Conservation (phyloP, 1,284 basidiomycete species). For the Apiotrichum porosum region DNA sequence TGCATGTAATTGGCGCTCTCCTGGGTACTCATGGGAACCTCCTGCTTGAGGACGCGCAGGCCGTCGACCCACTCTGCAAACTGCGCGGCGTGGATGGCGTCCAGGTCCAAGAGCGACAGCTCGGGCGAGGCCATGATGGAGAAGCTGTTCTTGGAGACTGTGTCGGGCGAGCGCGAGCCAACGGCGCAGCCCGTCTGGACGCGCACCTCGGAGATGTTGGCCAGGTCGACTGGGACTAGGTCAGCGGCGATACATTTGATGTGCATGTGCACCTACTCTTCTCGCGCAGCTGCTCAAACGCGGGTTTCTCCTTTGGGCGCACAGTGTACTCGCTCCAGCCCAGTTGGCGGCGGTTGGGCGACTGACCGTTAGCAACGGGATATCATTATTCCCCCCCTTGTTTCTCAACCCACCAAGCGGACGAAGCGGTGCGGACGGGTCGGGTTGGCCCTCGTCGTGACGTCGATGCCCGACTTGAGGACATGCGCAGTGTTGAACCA, state of each 20-base stretch:
- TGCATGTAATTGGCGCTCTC: constrained; percentile 77
- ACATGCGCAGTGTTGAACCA: constrained; percentile 44
- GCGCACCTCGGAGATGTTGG: constrained; percentile 69
- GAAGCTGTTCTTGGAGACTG: constrained; percentile 67
- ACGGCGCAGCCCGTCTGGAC: constrained; percentile 65
- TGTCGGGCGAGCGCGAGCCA: constrained; percentile 49
- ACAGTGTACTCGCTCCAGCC: constrained; percentile 38
- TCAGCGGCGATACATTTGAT: neutral
- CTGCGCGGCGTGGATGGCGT: constrained; percentile 74
- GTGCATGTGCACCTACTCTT: constrained; percentile 57
- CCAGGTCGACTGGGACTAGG: constrained; percentile 58
- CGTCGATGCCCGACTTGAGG: constrained; percentile 23
- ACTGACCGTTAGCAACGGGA: no score
- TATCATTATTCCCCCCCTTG: no score
- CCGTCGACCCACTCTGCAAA: constrained; percentile 98
- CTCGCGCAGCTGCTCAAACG: constrained; percentile 51
- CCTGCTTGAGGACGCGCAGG: constrained; percentile 75
- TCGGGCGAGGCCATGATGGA: constrained; percentile 64
- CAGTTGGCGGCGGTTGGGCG: constrained; percentile 32
- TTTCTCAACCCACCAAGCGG: no score
- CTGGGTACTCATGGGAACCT: constrained; percentile 60
- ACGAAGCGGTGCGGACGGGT: constrained; percentile 38
- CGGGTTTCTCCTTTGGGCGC: constrained; percentile 20
- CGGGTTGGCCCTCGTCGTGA: constrained; percentile 21
- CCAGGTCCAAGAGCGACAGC: constrained; percentile 74